These are phyloP conservation scores for Rhododendron ferrugineum DNA, from an alignment of 148 eudicot species.

Conservation along the genomic window DNA sequence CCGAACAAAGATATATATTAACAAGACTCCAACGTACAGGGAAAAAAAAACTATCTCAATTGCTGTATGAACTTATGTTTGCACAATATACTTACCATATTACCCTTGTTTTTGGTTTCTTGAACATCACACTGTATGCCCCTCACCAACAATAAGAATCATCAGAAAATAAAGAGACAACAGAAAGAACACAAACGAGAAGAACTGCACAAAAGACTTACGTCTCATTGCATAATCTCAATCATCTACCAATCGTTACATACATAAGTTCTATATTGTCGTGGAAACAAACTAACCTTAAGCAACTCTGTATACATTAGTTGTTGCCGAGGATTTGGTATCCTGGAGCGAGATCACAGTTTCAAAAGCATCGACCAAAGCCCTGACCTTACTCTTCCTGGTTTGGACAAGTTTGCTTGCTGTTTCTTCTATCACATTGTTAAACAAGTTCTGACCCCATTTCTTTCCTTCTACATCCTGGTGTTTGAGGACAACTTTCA, in stretches of 20 bases:
- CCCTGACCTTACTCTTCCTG: constrained; percentile 80
- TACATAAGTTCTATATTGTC: not conserved
- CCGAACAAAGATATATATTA: not conserved
- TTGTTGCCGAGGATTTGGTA: constrained; percentile 32
- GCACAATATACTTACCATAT: not conserved
- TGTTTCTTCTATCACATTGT: constrained; percentile 74
- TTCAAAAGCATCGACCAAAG: constrained; percentile 85
- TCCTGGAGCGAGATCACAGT: constrained; percentile 51
- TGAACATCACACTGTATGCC: not conserved
- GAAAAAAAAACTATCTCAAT: too few relatives aligned
- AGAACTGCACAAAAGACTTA: not conserved
- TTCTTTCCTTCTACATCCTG: constrained; percentile 41
- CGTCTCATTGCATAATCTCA: constrained; percentile 5
- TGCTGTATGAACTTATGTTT: not conserved
- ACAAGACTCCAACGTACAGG: not conserved
- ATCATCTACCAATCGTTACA: constrained; percentile 13
- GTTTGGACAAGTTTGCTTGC: constrained; percentile 59
- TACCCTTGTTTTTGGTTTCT: not conserved
- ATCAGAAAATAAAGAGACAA: not conserved
- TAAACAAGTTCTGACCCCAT: constrained; percentile 31
- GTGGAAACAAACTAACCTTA: not conserved
- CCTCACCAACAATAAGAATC: not conserved
- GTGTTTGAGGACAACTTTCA: constrained; percentile 46
- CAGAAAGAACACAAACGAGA: not conserved
- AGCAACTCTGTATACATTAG: constrained; percentile 26